Evolutionary conservation across 176 grass and related monocot species (phyloP).

Genomic region (Areca catechu): DNA sequence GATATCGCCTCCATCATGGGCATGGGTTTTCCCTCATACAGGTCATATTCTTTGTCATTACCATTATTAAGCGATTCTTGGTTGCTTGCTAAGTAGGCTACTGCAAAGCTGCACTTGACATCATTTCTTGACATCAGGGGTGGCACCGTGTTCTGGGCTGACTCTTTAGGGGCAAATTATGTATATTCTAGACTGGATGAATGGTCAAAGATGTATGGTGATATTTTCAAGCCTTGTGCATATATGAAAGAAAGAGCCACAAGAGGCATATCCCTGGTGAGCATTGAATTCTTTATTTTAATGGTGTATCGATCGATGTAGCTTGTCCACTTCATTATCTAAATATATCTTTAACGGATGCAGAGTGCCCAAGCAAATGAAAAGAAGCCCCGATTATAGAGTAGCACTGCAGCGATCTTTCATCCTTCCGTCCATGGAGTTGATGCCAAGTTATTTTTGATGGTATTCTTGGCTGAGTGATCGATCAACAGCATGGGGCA

Average conservation of each 20-base stretch:
- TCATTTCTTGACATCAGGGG: conserved; percentile 38
- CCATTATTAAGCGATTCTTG: neutral
- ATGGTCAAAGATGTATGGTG: conserved; percentile 66
- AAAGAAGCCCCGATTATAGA: conserved; percentile 51
- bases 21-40: conserved; percentile 91
- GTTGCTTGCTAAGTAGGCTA: neutral
- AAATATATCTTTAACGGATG: conserved; percentile 12
- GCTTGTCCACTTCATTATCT: neutral
- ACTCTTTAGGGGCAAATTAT: conserved; percentile 71
- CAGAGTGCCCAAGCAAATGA: conserved; percentile 56
- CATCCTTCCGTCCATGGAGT: too few relatives aligned
- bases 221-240: conserved; percentile 75
- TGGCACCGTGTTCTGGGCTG: conserved; percentile 78
- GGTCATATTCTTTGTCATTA: conserved; percentile 16
- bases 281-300: conserved; percentile 12
- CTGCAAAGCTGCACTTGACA: neutral
- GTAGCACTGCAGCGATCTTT: too few relatives aligned
- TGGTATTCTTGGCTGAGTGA: too few relatives aligned
- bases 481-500: too few relatives aligned
- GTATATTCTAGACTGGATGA: conserved; percentile 56
- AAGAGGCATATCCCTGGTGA: conserved; percentile 72
- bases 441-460: too few relatives aligned
- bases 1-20: conserved; percentile 36
- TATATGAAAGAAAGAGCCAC: conserved; percentile 73
- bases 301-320: conserved; percentile 1